Evolutionary conservation across 768 basidiomycete genomes (phyloP), one percentile per base, ranked within the genome.

Genomic region (Russula sp.): DNA sequence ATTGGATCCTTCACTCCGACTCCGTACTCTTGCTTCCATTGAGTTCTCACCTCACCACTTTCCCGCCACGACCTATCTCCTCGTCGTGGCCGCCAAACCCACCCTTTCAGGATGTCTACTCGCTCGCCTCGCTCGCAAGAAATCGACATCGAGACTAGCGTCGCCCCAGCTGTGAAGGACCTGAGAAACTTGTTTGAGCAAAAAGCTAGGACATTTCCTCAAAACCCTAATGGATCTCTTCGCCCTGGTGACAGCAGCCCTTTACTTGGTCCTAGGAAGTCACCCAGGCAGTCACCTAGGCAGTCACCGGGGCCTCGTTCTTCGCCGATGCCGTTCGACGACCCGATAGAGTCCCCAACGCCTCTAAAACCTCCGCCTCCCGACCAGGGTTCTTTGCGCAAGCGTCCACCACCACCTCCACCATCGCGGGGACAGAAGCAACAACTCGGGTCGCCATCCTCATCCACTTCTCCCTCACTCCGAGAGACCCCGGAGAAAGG

Each of bases 381-480:
- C 8, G 63, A 60, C 13, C 48, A 50, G 22, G 31, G 18, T 60
- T 64, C 63, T 44, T 39, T 59, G 18, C 63, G 63, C 40, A 64
- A 64, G 35, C 63, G 63, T 22, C 63, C 62, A 3, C 62, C 63
- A 0, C 63, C 63, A 0, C 63, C 63, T 1, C 63, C 58, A 14
- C 58, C 63, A 10, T 64, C 59, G 14, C 63, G 63, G 6, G 58
- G 48, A 45, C 42, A 16, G 40, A 64, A 64, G 27, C 63, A 39
- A 51, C 63, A 55, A 40, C n/a, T 55, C 20, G 59, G 59, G n/a
- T 64, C 63, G 7, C 59, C 63, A 32, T 60, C 63, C 31, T 59
- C 63, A 16, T 64, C 63, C 4, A n/a, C 47, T 16, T 56, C 63
- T 20, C 59, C 63, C 51, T 59, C 42, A 51, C 58, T 51, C 27